Evolutionary conservation across 2,329 filamentous ascomycete species (phyloP), one percentile per base, ranked within the genome.

Genomic region (Cryphonectria naterciae): DNA sequence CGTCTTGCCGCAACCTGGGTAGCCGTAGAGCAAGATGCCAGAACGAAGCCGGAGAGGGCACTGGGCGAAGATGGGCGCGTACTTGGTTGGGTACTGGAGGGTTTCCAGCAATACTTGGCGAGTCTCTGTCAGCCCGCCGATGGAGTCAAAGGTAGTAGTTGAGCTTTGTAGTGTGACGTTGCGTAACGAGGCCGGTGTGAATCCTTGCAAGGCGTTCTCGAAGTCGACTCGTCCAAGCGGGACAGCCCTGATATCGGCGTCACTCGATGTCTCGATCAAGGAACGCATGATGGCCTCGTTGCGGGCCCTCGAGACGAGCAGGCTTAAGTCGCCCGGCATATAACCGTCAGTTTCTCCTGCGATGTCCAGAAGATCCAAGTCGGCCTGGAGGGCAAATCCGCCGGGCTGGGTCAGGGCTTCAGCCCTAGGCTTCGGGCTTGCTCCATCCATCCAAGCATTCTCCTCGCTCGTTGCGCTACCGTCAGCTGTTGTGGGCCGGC

Each of bases 311-410:
- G 93, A 91, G 25, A 97, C 92, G 15, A 99, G 88, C 2, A 98
- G 86, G 22, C 92, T 90, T 52, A 99, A 85, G 79, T 99, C 96
- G 4, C 95, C 96, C 0, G 96, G 95, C 95, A 98, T 98, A 79
- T 98, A 99, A 0, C 96, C 96, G 78, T 99, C 96, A 0, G 95
- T 98, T 75, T 95, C 92, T 1, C 96, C 95, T 25, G 97, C 94
- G 69, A 99, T 87, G 74, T 98, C 95, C 11, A 98, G 88, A 70
- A 98, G 93, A 79, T 99, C 96, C 13, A 99, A 88, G 65, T 92
- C 88, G 0, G 89, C 83, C 70, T 94, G 92, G 7, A 97, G 83
- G 1, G 91, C 81, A 76, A 97, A 96, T 0, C 91, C 92, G 68
- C 88, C 87, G 4, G 83, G 79, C 64, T 79, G 81, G 19, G 77